Evolutionary conservation across 371 early-diverging fungal genomes (phyloP).

Genomic region (Actinomortierella wolfii): DNA sequence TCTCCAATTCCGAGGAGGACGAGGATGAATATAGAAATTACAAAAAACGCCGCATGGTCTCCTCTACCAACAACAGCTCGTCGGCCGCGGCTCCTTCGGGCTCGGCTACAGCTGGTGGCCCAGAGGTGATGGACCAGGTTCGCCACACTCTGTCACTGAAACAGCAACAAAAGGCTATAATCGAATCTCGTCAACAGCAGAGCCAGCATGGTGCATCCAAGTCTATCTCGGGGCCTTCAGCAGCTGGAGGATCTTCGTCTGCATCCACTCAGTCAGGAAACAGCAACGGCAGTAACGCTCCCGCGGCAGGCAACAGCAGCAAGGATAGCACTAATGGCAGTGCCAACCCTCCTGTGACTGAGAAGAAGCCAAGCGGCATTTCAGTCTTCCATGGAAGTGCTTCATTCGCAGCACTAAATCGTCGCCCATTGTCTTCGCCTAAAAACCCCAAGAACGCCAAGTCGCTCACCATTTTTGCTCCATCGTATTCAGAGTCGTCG

Average conservation of each 20-base stretch:
- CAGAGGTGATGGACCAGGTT: constrained; percentile 55
- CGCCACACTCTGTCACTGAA: constrained; percentile 50
- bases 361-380: constrained; percentile 37
- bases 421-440: constrained; percentile 38
- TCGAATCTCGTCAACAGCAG: constrained; percentile 49
- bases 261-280: constrained; percentile 5
- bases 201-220: constrained; percentile 23
- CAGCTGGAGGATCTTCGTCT: neutral
- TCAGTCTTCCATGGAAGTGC: constrained; percentile 46
- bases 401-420: constrained; percentile 37
- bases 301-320: neutral
- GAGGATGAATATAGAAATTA: constrained; percentile 36
- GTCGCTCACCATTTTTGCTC: constrained; percentile 61
- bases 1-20: constrained; percentile 42
- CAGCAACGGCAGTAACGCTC: neutral
- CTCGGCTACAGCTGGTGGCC: constrained; percentile 26
- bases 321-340: constrained; percentile 6
- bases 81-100: neutral
- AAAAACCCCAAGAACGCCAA: constrained; percentile 56
- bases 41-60: constrained; percentile 37
- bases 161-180: constrained; percentile 62
- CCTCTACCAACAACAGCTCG: neutral
- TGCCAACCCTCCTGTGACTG: constrained; percentile 31
- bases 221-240: constrained; percentile 1
- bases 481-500: constrained; percentile 58